A percentile compares a stretch with the other conserved stretches of the same genome.
These are phyloP conservation scores for Diaporthe citri DNA, from an alignment of 2,329 filamentous ascomycete genomes.

Conservation along the genomic window DNA sequence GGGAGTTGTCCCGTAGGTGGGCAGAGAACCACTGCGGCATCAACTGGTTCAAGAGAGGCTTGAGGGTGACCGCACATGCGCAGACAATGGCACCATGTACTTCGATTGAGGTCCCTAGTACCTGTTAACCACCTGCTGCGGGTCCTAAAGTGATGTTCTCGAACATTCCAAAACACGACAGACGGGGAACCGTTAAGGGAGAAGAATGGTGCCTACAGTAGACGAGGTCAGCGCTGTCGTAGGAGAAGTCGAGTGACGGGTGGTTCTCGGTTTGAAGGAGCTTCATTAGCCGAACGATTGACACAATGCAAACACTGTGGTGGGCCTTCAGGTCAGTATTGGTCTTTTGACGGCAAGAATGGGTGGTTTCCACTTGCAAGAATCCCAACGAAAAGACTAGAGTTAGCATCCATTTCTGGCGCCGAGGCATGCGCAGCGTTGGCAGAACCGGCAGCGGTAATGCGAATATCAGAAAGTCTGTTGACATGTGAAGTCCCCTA, in stretches of 20 bases:
- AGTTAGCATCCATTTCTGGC: slow-evolving; percentile 55
- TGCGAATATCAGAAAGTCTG: slow-evolving; percentile 46
- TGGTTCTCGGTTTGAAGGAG: slow-evolving; percentile 43
- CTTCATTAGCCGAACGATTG: slow-evolving; percentile 49
- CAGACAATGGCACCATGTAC: slow-evolving; percentile 53
- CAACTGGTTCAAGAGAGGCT: slow-evolving; percentile 52
- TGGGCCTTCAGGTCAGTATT: not conserved
- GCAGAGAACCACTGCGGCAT: slow-evolving; percentile 11
- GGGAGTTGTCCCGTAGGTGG: not conserved
- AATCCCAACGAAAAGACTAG: slow-evolving; percentile 58
- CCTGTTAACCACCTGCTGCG: not conserved
- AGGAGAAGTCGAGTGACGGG: slow-evolving; percentile 46
- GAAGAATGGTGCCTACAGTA: slow-evolving; percentile 43
- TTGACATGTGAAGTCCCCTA: slow-evolving; percentile 43
- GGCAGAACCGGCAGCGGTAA: slow-evolving; percentile 59
- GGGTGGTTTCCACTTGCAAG: slow-evolving; percentile 47
- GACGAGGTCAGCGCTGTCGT: slow-evolving; percentile 46
- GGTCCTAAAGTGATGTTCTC: not conserved
- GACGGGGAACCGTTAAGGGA: not conserved
- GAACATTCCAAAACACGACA: not conserved
- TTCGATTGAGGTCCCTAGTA: slow-evolving; percentile 48
- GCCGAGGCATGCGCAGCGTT: slow-evolving; percentile 55
- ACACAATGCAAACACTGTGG: slow-evolving; percentile 52
- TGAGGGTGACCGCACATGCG: slow-evolving; percentile 54
- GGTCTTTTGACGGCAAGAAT: not conserved